Conservation (phyloP, 1,139 yeast species). For the Lipomyces yarrowii region DNA sequence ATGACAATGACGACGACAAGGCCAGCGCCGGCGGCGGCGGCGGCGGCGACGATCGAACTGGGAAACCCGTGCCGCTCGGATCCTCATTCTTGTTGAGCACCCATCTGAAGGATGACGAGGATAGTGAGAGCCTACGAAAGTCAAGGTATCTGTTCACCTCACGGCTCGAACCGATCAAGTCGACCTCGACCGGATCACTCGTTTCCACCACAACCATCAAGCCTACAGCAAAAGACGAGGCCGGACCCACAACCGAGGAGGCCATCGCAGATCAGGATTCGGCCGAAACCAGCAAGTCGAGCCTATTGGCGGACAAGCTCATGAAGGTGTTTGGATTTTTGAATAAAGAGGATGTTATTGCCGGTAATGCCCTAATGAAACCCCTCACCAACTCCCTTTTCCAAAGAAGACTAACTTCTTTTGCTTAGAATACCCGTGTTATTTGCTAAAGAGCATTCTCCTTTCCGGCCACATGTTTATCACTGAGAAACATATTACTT, state of each 20-base stretch:
- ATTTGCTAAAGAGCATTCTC: slow-evolving; percentile 81
- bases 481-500: slow-evolving; percentile 65
- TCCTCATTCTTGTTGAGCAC: slow-evolving; percentile 15
- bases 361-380: slow-evolving; percentile 11
- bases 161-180: slow-evolving; percentile 16
- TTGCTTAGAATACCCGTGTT: slow-evolving; percentile 54
- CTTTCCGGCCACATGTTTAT: slow-evolving; percentile 83
- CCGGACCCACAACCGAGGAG: neutral
- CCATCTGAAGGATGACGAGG: neutral
- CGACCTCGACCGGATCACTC: slow-evolving; percentile 15
- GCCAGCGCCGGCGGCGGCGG: no score
- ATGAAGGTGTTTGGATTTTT: slow-evolving; percentile 21
- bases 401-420: neutral
- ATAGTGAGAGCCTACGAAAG: neutral
- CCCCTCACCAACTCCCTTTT: no score
- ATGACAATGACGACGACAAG: slow-evolving; percentile 4
- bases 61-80: slow-evolving; percentile 14
- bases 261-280: slow-evolving; percentile 7
- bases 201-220: neutral
- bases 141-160: slow-evolving; percentile 4
- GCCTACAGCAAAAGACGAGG: neutral
- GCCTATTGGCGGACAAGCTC: slow-evolving; percentile 23
- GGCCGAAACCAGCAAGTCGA: slow-evolving; percentile 15
- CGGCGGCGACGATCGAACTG: neutral
- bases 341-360: slow-evolving; percentile 19